Conservation (phyloP, 2,329 filamentous ascomycete genomes). For the Pestalotiopsis sp. region DNA sequence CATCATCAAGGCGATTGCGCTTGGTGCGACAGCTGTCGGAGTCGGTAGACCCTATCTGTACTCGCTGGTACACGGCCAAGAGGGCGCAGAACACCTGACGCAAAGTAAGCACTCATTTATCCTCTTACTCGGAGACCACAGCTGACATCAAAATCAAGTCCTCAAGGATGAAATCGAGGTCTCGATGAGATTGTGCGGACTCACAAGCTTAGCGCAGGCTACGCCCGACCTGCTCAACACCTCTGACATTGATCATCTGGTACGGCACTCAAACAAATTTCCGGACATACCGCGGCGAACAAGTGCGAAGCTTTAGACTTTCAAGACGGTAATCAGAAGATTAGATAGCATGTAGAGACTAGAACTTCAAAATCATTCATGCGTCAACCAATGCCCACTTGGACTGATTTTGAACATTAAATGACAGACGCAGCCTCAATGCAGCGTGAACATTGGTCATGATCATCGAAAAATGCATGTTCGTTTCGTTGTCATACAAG, state of each 20-base stretch:
- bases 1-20: conserved; percentile 54
- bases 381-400: neutral
- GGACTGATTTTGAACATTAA: neutral
- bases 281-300: conserved; percentile 1
- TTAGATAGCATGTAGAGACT: too few relatives aligned
- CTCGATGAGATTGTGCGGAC: conserved; percentile 48
- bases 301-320: conserved; percentile 8
- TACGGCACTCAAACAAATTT: conserved; percentile 29
- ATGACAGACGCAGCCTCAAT: too few relatives aligned
- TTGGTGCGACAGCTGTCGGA: conserved; percentile 56
- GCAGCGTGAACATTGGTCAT: too few relatives aligned
- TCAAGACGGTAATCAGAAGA: neutral
- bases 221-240: conserved; percentile 47
- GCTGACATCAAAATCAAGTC: conserved; percentile 16
- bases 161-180: conserved; percentile 45
- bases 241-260: conserved; percentile 50
- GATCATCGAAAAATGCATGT: too few relatives aligned
- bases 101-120: conserved; percentile 47
- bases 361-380: too few relatives aligned
- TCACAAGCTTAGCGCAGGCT: conserved; percentile 44
- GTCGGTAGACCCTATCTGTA: conserved; percentile 55
- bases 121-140: too few relatives aligned
- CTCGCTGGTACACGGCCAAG: conserved; percentile 50
- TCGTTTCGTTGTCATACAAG: too few relatives aligned
- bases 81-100: conserved; percentile 55